phyloP scores from a whole-genome alignment of 495 filamentous ascomycete genomes.

The Penicillium soppii region DNA sequence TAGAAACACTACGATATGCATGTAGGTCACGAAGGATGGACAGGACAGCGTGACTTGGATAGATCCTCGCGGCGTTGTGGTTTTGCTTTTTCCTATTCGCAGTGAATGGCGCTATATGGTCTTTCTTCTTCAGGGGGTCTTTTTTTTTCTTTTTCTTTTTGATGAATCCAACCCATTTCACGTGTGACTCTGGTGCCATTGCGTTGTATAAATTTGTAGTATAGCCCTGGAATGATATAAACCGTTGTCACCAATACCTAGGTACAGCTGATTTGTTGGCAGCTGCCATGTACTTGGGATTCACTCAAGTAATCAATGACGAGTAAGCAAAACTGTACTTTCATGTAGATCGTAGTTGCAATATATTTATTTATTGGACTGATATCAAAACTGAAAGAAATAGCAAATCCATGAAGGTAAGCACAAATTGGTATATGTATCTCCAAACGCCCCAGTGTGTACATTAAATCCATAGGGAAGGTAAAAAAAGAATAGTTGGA shows the following conservation, averaged over 20 bases:
- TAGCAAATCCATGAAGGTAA: conserved; percentile 11
- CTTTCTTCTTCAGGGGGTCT: neutral
- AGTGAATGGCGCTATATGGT: conserved; percentile 18
- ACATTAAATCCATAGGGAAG: conserved; percentile 13
- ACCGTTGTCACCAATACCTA: no score
- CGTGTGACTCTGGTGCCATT: no score
- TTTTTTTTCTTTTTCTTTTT: conserved; percentile 2
- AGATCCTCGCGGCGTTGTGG: conserved; percentile 30
- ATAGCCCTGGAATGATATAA: no score
- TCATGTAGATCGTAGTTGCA: conserved; percentile 1
- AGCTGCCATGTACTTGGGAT: no score
- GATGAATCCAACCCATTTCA: conserved; percentile 3
- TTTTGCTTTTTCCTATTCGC: conserved; percentile 21
- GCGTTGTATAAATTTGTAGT: no score
- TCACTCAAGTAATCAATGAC: no score
- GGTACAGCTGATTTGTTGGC: no score
- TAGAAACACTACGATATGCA: conserved; percentile 11
- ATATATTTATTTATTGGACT: conserved; percentile 4
- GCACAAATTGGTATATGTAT: conserved; percentile 21
- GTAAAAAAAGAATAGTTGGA: conserved; percentile 1
- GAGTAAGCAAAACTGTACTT: no score
- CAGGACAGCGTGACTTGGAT: conserved; percentile 18
- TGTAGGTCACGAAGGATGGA: conserved; percentile 25
- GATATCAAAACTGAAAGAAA: conserved; percentile 4
- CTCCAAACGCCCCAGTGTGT: conserved; percentile 12